Evolutionary conservation across 129 eudicot genomes (phyloP), one percentile per base, ranked within the genome.

Genomic region (Escallonia herrerae): DNA sequence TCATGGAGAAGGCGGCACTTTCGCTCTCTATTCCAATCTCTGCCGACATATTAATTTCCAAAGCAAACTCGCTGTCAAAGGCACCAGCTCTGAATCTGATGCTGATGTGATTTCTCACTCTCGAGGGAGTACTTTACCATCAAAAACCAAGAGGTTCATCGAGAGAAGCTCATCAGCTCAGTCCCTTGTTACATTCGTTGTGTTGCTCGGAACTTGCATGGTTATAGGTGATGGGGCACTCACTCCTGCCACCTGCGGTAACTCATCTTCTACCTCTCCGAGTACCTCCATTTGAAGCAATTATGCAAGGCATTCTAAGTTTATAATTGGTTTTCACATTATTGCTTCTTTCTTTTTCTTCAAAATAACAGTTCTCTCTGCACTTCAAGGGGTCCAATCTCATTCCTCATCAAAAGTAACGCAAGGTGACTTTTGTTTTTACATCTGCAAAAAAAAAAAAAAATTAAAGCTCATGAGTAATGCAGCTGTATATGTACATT

Each of bases 221-320:
- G 76, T 76, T 9, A 76, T 76, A 8, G 81, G 81, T 13, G 81
- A 76, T 71, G 81, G 81, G 15, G 76, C 76, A 15, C 68, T 70
- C 15, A 76, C 81, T 2, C 76, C 81, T 11, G 81, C 81, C 5
- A 58, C 63, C 39, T 8, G 43, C 12, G 63, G 63, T 58, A 58
- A 68, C 68, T 41, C 15, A n/a, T n/a, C 40, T 43, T 11, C 14
- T 40, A 2, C 42, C 4, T n/a, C 15, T 42, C 3, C 43, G 14
- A 15, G 4, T 68, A 43, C 22, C 6, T n/a, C 22, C 40, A 10
- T 43, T 49, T 67, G 56, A 50, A 50, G 14, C 56, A 50, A 15
- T 9, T n/a, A n/a, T n/a, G n/a, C n/a, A 12, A 47, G 52, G 10
- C 52, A 47, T 47, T 47, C 2, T 51, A 51, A n/a, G n/a, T n/a